A percentile compares a stretch with the other conserved stretches of the same genome.
Conservation (phyloP, 108 stramenopile genomes). For the Discostella pseudostelligera region DNA sequence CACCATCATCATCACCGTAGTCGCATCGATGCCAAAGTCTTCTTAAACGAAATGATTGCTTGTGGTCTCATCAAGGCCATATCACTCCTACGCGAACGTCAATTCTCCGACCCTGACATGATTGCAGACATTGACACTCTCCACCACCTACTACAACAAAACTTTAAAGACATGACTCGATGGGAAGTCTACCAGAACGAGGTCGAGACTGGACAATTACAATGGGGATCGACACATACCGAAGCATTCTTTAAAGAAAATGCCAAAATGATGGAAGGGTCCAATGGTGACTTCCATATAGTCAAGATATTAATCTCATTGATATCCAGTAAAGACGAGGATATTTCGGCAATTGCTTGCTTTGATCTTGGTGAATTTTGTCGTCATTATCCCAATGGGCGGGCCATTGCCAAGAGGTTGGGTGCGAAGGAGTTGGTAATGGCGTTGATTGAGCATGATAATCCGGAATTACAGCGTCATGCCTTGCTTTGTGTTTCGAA, state of each 20-base stretch:
- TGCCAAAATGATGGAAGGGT: conserved; percentile 60
- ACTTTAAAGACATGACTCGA: conserved; percentile 78
- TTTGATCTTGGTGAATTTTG: conserved; percentile 94
- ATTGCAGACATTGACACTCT: conserved; percentile 67
- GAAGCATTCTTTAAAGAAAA: conserved; percentile 84
- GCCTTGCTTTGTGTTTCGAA: conserved; percentile 92
- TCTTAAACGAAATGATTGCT: conserved; percentile 74
- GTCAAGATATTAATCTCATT: conserved; percentile 74
- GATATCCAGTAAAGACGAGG: conserved; percentile 60
- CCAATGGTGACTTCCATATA: conserved; percentile 58
- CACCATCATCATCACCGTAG: too few species aligned
- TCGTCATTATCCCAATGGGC: conserved; percentile 91
- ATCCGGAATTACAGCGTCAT: conserved; percentile 82
- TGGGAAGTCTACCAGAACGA: conserved; percentile 84
- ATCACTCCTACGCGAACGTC: conserved; percentile 49
- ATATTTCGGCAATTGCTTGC: conserved; percentile 85
- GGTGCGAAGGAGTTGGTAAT: conserved; percentile 89
- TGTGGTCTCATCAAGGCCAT: conserved; percentile 70
- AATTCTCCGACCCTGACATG: conserved; percentile 87
- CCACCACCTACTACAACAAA: conserved; percentile 57
- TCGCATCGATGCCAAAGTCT: conserved; percentile 46
- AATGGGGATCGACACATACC: conserved; percentile 89
- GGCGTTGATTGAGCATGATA: conserved; percentile 80
- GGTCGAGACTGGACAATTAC: conserved; percentile 76
- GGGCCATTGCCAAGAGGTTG: conserved; percentile 66